A percentile compares a stretch with the other conserved stretches of the same genome.
phyloP scores from a whole-genome alignment of 2,329 filamentous ascomycete genomes.

The Thelonectria olida region DNA sequence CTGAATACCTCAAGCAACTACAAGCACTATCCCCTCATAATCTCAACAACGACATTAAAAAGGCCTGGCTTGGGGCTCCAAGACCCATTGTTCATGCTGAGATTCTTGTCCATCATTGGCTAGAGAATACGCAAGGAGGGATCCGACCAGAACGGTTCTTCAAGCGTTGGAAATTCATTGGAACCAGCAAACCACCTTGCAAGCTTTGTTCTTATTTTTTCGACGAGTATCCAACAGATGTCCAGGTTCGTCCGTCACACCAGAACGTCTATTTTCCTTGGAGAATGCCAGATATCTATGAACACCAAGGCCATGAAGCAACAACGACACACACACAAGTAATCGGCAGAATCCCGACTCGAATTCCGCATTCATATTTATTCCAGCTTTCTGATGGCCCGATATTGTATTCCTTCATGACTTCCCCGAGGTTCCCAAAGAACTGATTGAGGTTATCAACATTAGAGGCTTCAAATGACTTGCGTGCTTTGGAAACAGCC shows the following conservation, averaged over 20 bases:
- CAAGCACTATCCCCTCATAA: neutral
- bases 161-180: no score
- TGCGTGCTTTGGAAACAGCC: no score
- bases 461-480: no score
- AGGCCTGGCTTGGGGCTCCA: neutral
- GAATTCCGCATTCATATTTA: neutral
- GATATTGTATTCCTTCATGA: neutral
- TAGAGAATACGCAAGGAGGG: conserved; percentile 8
- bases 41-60: neutral
- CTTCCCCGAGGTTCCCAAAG: no score
- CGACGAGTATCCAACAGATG: conserved; percentile 12
- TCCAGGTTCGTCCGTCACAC: conserved; percentile 2
- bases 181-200: no score
- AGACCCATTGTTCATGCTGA: conserved; percentile 17
- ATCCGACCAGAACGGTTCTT: conserved; percentile 17
- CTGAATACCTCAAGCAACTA: neutral
- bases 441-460: neutral
- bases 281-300: conserved; percentile 11
- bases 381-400: neutral
- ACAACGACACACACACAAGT: neutral
- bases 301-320: conserved; percentile 3
- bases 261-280: conserved; percentile 12
- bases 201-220: conserved; percentile 21
- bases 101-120: conserved; percentile 12
- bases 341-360: conserved; percentile 7